Base-by-base conservation (phyloP, 495 filamentous ascomycete genomes). In the Talaromyces adpressus region DNA sequence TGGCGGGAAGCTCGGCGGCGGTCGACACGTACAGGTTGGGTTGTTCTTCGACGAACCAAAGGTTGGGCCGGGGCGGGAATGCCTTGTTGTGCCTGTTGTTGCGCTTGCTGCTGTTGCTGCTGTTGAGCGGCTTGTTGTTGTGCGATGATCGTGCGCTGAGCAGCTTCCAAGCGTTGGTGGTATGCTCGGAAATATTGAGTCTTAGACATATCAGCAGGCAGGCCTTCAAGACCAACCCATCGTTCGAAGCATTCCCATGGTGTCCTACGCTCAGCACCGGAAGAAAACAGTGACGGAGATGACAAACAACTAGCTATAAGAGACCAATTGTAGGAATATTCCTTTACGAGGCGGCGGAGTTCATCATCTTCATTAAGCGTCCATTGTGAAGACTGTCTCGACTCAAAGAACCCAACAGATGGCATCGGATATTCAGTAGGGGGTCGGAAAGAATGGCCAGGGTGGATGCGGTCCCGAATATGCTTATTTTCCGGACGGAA, bases 161-260 rank as follows among this genome's bases (percentile, higher is more conserved):
- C 92, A 34, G 85, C 82, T 65, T 96, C 91, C 56, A 97, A 86
- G 49, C 92, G 81, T 63, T 81, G 81, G 66, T 91, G 88, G 69
- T 93, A 96, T 9, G 89, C 84, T 69, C 90, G 78, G 81, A 97
- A 98, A 71, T 97, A 98, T 41, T 89, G 89, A 4, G 89, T 95
- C 75, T 96, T 95, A 25, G 85, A 85, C 89, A 97, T 94, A 62
- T 98, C 94, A 45, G 85, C 84, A 18, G 92, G 92, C 39, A 96
- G 75, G 5, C 91, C 91, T 76, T 97, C 94, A 9, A 98, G 77
- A 61, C 87, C 85, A 16, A 96, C 86, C 92, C 93, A 98, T 41
- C 95, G 86, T 71, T 98, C 94, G 69, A 98, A 98, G 70, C 94
- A 98, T 76, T 98, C 94, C 94, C 94, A 98, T 5, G 94, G 93